Evolutionary conservation across 305 asterid genomes (phyloP).

Genomic region (Ajuga reptans): DNA sequence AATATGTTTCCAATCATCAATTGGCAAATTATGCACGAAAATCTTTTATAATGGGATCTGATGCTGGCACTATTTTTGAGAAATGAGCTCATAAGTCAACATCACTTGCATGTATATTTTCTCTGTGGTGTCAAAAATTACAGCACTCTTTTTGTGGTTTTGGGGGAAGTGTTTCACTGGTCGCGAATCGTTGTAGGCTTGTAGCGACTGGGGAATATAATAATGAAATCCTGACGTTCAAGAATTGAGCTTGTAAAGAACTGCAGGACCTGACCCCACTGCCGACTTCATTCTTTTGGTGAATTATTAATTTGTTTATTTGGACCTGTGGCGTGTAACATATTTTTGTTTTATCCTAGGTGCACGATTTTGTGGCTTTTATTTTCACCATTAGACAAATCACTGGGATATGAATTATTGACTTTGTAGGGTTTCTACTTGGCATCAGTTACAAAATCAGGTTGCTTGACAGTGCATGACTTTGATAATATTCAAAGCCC

Average conservation of each 20-base stretch:
- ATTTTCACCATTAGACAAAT: neutral
- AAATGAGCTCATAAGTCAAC: neutral
- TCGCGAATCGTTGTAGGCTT: too few species aligned
- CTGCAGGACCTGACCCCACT: neutral
- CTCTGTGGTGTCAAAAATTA: neutral
- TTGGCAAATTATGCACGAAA: neutral
- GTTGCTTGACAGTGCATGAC: constrained; percentile 91
- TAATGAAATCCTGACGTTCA: neutral
- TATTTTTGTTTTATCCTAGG: neutral
- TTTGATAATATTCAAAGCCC: constrained; percentile 54
- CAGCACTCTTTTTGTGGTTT: neutral
- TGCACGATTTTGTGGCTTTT: neutral
- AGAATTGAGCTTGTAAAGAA: neutral
- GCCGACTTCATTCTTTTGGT: neutral
- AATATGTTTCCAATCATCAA: neutral
- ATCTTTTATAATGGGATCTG: neutral
- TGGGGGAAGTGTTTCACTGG: neutral
- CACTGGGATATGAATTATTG: constrained; percentile 7
- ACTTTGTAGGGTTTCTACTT: constrained; percentile 69
- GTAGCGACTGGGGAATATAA: neutral
- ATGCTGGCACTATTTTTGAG: neutral
- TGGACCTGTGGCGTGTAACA: neutral
- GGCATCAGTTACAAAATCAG: constrained; percentile 80
- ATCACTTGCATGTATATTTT: neutral
- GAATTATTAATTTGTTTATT: neutral